Evolutionary conservation across 176 grass and related monocot genomes (phyloP), one percentile per base, ranked within the genome.

Genomic region (Typha latifolia): DNA sequence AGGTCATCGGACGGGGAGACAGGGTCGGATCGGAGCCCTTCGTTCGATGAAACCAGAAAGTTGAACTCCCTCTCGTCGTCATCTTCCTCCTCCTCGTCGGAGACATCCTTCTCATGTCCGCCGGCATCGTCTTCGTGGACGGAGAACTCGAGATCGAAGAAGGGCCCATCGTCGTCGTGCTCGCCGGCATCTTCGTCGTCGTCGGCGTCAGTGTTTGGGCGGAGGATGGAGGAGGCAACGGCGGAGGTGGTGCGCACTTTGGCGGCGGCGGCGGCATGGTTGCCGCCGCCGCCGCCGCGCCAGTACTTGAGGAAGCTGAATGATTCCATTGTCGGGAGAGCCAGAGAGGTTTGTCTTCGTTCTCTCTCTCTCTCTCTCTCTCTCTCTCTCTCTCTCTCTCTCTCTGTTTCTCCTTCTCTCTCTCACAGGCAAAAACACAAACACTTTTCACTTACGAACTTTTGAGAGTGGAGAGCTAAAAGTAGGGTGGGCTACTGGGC

Each of bases 111-210:
- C 32, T 90, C 79, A 0, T 82, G 69, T 62, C 70, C 77, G 14
- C 72, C 71, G 13, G 68, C 72, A 15, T 57, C 76, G 48, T 66
- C 69, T 32, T 84, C 89, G 52, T 90, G 87, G 66, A 87, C 78
- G 11, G 95, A 72, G 64, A 99, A 94, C 95, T 99, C 95, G 12
- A 99, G 86, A 73, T 99, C 95, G 68, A 99, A 99, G 81, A 90
- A 99, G 19, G 95, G 87, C 12, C 88, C 88, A 51, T 89, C 93
- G 61, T 96, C 88, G 16, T 93, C 81, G 0, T 74, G 79, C 34
- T 80, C 82, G 1, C 49, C 72, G 14, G 57, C 23, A 16, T 50
- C 61, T n/a, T 32, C 66, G 15, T 76, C 64, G 1, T 59, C 73
- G 1, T 76, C 73, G 32, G 73, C 56, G 3, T 48, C 73, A 7